Base-by-base conservation (phyloP, 2,329 filamentous ascomycete species). In the Fusarium neocosmosporiellum region DNA sequence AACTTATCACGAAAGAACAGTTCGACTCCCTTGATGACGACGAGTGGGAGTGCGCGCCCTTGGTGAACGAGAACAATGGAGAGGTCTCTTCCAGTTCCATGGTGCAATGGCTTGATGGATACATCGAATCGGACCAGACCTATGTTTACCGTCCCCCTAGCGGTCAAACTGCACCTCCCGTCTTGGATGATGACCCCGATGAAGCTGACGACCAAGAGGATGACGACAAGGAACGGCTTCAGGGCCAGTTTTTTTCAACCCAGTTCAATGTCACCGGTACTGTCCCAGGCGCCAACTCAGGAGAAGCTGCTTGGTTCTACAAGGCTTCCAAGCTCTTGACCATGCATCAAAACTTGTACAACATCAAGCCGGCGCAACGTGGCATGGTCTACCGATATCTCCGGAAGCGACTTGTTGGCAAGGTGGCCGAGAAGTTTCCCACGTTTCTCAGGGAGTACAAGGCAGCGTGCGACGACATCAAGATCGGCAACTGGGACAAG, bases 381-480 rank as follows among this genome's bases (percentile, higher is more conserved):
- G 91, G 91, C 0, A 83, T 86, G 0, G 84, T 96, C 0, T 97
- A 95, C 80, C 87, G 89, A 48, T 83, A 88, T 63, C 86, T 96
- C 63, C 89, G 91, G 72, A 81, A 85, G 2, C 79, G 84, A 59
- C 80, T 90, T 2, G 87, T 94, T 62, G 80, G 81, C 2, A 77
- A 80, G 1, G 80, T 91, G 2, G 76, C 83, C 2, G 65, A 78
- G 0, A 77, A 83, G 1, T 85, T 95, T 54, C 85, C 86, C 3
- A 72, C 81, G 0, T 76, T 89, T 2, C 85, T 90, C 1, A 81
- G 80, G 33, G 72, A 84, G 7, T 92, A 91, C 73, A 79, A 85
- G 13, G 77, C 82, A 1, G 81, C 85, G 5, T 88, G 88, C 33
- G 82, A 83, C 13, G 83, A 89, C 16, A 81, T 90, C 9, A 90